Evolutionary conservation across 768 basidiomycete species (phyloP).

Genomic region (Leccinum barrowsii): DNA sequence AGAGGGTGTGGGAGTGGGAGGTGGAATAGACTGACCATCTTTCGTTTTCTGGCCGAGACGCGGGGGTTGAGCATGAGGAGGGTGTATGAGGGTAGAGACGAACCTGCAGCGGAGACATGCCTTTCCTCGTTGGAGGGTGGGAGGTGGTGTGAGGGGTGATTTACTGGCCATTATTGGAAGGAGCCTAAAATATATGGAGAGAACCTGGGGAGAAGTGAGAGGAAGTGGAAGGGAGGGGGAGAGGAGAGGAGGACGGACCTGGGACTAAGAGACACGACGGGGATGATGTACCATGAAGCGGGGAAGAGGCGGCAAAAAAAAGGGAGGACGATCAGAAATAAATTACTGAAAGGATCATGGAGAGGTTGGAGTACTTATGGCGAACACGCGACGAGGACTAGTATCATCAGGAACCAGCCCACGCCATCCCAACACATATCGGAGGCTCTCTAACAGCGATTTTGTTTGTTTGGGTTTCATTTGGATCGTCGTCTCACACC

Average conservation of each 20-base stretch:
- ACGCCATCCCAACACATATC: constrained; percentile 9
- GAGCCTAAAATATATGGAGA: constrained; percentile 34
- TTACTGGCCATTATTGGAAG: constrained; percentile 36
- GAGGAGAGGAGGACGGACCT: constrained; percentile 4
- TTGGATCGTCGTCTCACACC: constrained; percentile 32
- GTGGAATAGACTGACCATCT: constrained; percentile 47
- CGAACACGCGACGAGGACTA: constrained; percentile 22
- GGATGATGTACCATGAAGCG: constrained; percentile 27
- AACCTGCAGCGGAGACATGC: constrained; percentile 73
- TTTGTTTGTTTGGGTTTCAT: constrained; percentile 27
- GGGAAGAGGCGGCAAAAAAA: not conserved
- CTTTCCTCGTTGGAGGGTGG: constrained; percentile 62
- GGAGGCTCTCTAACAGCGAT: constrained; percentile 24
- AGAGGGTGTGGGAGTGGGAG: constrained; percentile 5
- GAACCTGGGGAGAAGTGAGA: constrained; percentile 16
- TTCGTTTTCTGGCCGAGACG: constrained; percentile 51
- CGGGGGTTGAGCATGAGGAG: constrained; percentile 11
- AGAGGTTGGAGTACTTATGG: constrained; percentile 28
- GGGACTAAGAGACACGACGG: constrained; percentile 12
- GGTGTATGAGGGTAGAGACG: constrained; percentile 15
- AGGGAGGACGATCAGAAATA: constrained; percentile 22
- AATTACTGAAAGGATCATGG: constrained; percentile 27
- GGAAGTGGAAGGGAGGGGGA: not conserved
- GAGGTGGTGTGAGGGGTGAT: constrained; percentile 25
- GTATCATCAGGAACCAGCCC: constrained; percentile 16